phyloP scores from a whole-genome alignment of 768 basidiomycete species.

The Albatrellus ellisii region DNA sequence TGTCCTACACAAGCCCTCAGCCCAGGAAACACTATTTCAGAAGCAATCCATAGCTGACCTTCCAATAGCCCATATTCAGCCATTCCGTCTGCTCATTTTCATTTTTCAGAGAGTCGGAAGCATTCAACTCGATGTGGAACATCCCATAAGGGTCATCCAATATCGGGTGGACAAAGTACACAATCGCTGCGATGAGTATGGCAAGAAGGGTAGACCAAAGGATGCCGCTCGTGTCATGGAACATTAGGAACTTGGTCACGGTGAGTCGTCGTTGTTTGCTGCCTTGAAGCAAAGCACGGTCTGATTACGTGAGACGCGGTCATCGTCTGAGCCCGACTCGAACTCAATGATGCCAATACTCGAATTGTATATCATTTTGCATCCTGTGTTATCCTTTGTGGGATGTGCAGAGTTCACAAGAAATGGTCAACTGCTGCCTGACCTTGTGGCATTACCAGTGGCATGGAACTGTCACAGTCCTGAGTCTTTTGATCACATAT shows the following conservation, averaged over 20 bases:
- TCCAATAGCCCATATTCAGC: slow-evolving; percentile 65
- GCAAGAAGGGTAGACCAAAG: neutral
- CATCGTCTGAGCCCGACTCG: too few species aligned
- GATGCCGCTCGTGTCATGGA: neutral
- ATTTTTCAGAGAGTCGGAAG: slow-evolving; percentile 24
- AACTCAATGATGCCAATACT: too few species aligned
- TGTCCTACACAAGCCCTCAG: slow-evolving; percentile 23
- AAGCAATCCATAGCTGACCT: slow-evolving; percentile 22
- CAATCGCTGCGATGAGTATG: neutral
- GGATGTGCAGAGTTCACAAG: too few species aligned
- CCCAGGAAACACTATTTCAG: neutral
- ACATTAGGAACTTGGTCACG: neutral
- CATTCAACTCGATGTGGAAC: slow-evolving; percentile 45
- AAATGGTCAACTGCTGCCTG: too few species aligned
- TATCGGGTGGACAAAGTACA: slow-evolving; percentile 1
- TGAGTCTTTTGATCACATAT: too few species aligned
- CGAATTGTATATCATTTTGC: too few species aligned
- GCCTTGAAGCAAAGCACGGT: too few species aligned
- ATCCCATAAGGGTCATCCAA: slow-evolving; percentile 39
- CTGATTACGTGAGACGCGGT: too few species aligned
- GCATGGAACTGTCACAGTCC: too few species aligned
- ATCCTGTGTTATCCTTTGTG: too few species aligned
- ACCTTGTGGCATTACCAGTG: too few species aligned
- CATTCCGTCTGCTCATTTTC: slow-evolving; percentile 41
- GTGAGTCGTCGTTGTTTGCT: neutral